Base-by-base conservation (phyloP, 164 flowering plant species). In the Santalum album region DNA sequence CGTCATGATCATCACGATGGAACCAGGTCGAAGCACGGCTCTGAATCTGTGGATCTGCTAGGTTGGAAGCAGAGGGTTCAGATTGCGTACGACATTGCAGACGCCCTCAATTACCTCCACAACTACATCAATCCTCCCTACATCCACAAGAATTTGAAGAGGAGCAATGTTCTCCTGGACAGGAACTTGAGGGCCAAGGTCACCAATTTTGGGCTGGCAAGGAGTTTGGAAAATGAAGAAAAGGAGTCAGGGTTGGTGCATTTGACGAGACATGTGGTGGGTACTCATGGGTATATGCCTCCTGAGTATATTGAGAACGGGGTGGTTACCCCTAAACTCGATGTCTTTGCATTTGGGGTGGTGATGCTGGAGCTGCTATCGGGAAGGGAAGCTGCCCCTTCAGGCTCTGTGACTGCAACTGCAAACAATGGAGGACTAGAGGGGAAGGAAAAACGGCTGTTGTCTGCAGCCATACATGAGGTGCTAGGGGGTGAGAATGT, bases 251-350 rank as follows among this genome's bases (percentile, higher is more conserved):
- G 75, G 16, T 71, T 69, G 10, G 73, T 72, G 53, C 62, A 76
- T 3, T 55, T 76, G 61, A 79, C 86, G 15, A 73, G 65, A 24
- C 82, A 79, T 65, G 68, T 80, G 11, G 72, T 76, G n/a, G 92
- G 84, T 54, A 76, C 78, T 35, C 76, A 71, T 65, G 90, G 92
- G 27, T 90, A 86, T 64, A 66, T 86, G 81, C 87, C 91, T 53
- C 96, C 94, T 1, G 95, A 87, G 71, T 86, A 87, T 55, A 46
- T 87, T 63, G 87, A 84, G 72, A 65, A 80, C 57, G 92, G 95
- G 14, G 55, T 78, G 20, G 68, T 90, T 54, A 72, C 97, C 5
- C 74, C 87, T 15, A 83, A 83, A 70, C 72, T 80, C 50, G 98
- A 87, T 69, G 82, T 85, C 21, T 87, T 84, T 55, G 77, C 96